Percentiles rank a stretch among this genome's conserved stretches.
phyloP scores from a whole-genome alignment of 106 monocot genomes.

The Platanthera zijinensis region DNA sequence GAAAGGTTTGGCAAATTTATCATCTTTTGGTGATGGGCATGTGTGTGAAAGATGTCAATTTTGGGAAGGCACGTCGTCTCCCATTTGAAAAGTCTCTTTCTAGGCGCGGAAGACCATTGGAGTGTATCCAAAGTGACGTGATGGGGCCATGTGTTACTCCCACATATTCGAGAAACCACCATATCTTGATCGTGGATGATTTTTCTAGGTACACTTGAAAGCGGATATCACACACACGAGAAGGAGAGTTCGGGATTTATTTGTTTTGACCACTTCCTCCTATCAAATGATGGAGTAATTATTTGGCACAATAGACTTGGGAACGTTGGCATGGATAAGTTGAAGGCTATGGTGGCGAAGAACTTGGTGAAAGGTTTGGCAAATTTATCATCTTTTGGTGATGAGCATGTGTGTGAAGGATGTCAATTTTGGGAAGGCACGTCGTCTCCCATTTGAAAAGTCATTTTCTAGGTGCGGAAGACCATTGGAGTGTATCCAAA shows the following conservation, averaged over 20 bases:
- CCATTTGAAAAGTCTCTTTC: constrained; percentile 2
- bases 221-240: too few species aligned
- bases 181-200: not conserved
- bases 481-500: constrained; percentile 6
- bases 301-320: too few species aligned
- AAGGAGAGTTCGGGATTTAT: too few species aligned
- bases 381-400: not conserved
- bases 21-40: not conserved
- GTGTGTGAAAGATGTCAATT: constrained; percentile 10
- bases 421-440: constrained; percentile 10
- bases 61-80: constrained; percentile 6
- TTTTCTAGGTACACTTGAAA: not conserved
- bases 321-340: constrained; percentile 4
- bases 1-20: not conserved
- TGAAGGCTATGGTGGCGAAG: not conserved
- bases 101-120: not conserved
- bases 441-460: constrained; percentile 9
- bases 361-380: constrained; percentile 4
- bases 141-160: not conserved
- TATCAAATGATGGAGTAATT: too few species aligned
- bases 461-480: not conserved
- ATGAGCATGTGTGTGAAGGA: not conserved
- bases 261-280: not conserved
- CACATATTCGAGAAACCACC: not conserved
- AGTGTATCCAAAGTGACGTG: constrained; percentile 10